A percentile compares a stretch with the other conserved stretches of the same genome.
phyloP scores from a whole-genome alignment of 1,139 yeast genomes.

The Candida mesenterica region DNA sequence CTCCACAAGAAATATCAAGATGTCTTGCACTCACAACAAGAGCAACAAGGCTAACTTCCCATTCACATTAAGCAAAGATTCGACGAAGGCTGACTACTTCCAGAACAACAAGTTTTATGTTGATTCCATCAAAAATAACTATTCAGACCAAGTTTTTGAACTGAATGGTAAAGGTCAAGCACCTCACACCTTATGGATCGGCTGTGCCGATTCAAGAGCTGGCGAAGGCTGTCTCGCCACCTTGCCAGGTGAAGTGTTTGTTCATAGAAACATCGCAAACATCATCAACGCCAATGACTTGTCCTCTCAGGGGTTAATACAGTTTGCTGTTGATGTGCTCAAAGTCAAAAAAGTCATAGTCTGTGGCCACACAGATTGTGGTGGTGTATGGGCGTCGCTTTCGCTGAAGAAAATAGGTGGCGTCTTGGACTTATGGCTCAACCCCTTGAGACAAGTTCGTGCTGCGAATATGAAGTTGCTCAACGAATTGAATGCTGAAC shows the following conservation, averaged over 20 bases:
- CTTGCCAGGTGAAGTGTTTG: constrained; percentile 90
- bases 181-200: constrained; percentile 95
- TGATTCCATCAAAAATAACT: constrained; percentile 52
- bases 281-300: constrained; percentile 71
- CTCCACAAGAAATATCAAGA: background rate
- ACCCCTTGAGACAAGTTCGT: constrained; percentile 68
- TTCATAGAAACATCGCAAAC: constrained; percentile 92
- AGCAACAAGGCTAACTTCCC: constrained; percentile 24
- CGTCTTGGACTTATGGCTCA: constrained; percentile 74
- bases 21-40: constrained; percentile 1
- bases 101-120: constrained; percentile 70
- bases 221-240: constrained; percentile 79
- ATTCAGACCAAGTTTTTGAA: constrained; percentile 63
- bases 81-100: constrained; percentile 62
- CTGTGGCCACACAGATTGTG: constrained; percentile 98
- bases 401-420: constrained; percentile 70
- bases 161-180: constrained; percentile 80
- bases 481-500: constrained; percentile 39
- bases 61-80: constrained; percentile 56
- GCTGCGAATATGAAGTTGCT: constrained; percentile 54
- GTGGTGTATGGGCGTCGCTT: constrained; percentile 89
- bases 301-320: constrained; percentile 78
- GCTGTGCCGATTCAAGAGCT: constrained; percentile 92
- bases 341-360: constrained; percentile 81
- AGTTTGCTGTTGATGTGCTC: constrained; percentile 85